phyloP scores from a whole-genome alignment of 2,329 filamentous ascomycete species.

The Epichloe sylvatica region DNA sequence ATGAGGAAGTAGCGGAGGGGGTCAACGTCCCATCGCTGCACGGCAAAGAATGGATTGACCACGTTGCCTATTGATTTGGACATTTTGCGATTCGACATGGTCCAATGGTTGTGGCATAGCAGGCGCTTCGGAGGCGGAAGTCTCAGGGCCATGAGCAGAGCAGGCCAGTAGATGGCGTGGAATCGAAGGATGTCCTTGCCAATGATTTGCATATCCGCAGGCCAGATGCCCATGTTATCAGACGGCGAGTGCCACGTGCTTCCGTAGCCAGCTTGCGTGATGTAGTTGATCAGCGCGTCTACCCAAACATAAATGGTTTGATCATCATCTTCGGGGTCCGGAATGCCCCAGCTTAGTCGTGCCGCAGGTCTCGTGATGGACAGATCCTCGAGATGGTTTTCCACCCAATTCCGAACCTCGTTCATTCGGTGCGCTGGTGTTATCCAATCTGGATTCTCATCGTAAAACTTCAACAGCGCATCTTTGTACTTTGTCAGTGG shows the following conservation, averaged over 20 bases:
- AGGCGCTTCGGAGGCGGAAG: conserved; percentile 67
- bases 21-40: conserved; percentile 80
- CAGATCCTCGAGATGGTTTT: conserved; percentile 66
- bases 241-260: conserved; percentile 47
- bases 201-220: conserved; percentile 80
- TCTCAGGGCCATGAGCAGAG: conserved; percentile 77
- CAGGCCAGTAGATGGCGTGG: conserved; percentile 96
- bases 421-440: conserved; percentile 57
- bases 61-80: conserved; percentile 92
- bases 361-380: conserved; percentile 73
- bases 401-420: conserved; percentile 66
- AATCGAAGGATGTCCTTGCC: conserved; percentile 96
- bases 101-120: conserved; percentile 90
- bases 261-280: conserved; percentile 69
- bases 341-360: conserved; percentile 75
- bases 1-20: conserved; percentile 81
- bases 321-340: conserved; percentile 65
- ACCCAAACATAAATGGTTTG: conserved; percentile 99
- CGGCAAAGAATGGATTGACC: conserved; percentile 83
- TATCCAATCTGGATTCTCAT: conserved; percentile 64
- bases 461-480: conserved; percentile 66
- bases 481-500: conserved; percentile 71
- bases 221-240: conserved; percentile 59
- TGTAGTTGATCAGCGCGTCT: conserved; percentile 87
- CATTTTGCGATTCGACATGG: conserved; percentile 84